Conservation (phyloP, 768 basidiomycete species). For the Punctularia strigosozonata region DNA sequence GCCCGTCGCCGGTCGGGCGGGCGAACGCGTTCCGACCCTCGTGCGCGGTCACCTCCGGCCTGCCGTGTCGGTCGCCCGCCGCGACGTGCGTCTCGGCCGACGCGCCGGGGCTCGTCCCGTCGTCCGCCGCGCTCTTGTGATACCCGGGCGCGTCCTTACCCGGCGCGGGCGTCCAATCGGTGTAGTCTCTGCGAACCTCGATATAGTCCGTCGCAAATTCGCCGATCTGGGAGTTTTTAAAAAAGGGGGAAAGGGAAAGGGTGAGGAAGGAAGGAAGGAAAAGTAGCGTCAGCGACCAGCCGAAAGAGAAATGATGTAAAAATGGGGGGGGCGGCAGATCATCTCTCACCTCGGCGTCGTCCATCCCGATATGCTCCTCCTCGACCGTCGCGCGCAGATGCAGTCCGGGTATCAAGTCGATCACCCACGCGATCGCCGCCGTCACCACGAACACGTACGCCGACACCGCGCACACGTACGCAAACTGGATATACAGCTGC, state of each 20-base stretch:
- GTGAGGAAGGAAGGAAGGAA: neutral
- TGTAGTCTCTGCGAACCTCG: slow-evolving; percentile 55
- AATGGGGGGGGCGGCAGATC: neutral
- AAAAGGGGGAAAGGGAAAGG: neutral
- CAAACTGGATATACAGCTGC: slow-evolving; percentile 70
- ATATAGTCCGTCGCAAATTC: slow-evolving; percentile 63
- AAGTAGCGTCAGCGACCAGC: neutral
- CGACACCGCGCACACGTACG: slow-evolving; percentile 45
- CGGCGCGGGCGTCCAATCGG: slow-evolving; percentile 35
- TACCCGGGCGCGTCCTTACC: too few species aligned
- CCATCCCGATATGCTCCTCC: slow-evolving; percentile 53
- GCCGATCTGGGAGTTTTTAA: slow-evolving; percentile 33
- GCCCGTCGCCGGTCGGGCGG: too few species aligned
- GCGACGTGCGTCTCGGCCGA: slow-evolving; percentile 8
- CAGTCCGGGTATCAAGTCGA: slow-evolving; percentile 49
- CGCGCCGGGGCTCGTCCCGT: neutral
- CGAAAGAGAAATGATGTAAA: neutral
- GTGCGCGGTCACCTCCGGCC: slow-evolving; percentile 3
- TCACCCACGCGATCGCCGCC: slow-evolving; percentile 41
- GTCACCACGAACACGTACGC: slow-evolving; percentile 53
- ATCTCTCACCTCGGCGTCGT: slow-evolving; percentile 54
- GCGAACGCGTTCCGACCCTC: too few species aligned
- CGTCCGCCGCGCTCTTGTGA: slow-evolving; percentile 1
- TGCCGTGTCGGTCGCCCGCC: slow-evolving; percentile 19
- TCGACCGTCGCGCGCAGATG: slow-evolving; percentile 39